Evolutionary conservation across 495 filamentous ascomycete species (phyloP).

Genomic region (Neurospora africana): DNA sequence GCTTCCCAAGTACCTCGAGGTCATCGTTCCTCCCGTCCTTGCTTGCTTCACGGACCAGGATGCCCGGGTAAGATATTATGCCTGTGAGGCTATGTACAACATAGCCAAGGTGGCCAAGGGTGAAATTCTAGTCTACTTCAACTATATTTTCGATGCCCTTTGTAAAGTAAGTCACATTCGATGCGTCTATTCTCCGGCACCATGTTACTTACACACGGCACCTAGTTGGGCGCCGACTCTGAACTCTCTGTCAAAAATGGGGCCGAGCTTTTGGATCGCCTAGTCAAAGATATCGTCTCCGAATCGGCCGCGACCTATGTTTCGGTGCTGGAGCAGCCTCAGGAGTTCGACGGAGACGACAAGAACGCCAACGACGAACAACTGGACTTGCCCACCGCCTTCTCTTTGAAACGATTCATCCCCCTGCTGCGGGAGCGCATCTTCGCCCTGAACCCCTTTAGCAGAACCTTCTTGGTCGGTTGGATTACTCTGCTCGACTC

Average conservation of each 20-base stretch:
- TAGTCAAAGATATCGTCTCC: conserved; percentile 96
- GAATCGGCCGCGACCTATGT: conserved; percentile 95
- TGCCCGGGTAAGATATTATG: conserved; percentile 95
- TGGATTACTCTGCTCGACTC: conserved; percentile 95
- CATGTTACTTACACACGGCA: neutral
- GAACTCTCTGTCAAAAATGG: conserved; percentile 98
- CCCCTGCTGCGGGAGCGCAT: conserved; percentile 89
- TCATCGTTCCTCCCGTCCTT: conserved; percentile 94
- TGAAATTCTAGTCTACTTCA: conserved; percentile 92
- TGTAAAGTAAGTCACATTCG: conserved; percentile 60
- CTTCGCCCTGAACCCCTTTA: conserved; percentile 86
- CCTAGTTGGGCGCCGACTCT: conserved; percentile 83
- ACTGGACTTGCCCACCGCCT: conserved; percentile 66
- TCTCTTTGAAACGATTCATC: conserved; percentile 85
- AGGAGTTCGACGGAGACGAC: conserved; percentile 36
- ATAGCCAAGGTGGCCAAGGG: conserved; percentile 99
- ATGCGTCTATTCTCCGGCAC: conserved; percentile 1
- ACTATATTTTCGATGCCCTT: conserved; percentile 93
- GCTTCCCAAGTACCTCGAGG: conserved; percentile 78
- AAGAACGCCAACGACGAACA: conserved; percentile 40
- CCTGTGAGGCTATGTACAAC: conserved; percentile 99
- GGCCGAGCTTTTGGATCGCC: conserved; percentile 86
- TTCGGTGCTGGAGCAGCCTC: conserved; percentile 63
- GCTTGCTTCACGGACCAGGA: conserved; percentile 98
- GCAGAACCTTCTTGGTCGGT: conserved; percentile 85